Evolutionary conservation across 192 early-diverging fungal genomes (phyloP), one percentile per base, ranked within the genome.

Genomic region (Coemansia sp.): DNA sequence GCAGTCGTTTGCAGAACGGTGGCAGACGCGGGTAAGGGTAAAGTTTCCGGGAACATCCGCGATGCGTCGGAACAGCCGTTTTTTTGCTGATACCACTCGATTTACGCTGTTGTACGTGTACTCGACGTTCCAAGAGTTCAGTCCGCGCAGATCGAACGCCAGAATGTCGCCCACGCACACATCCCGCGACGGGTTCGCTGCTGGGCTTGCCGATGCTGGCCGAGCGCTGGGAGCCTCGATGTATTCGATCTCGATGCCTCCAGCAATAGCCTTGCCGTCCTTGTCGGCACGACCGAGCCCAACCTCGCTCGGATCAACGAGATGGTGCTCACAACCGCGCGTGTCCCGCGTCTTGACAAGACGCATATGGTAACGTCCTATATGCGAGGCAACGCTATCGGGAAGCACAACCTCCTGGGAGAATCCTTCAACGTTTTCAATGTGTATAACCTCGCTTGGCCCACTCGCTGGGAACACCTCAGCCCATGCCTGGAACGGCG

Each of bases 121-220:
- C 3, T 68, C 62, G 9, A 89, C 70, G 25, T 68, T 84, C 68
- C 89, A 91, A 20, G 89, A 83, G 50, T 83, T 75, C 2, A 86
- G 84, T 1, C 87, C 89, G 47, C 87, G 84, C 50, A 91, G 59
- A 20, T 85, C 81, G 53, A 87, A 89, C 13, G 84, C 64, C 23
- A 91, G 61, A 25, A 89, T 74, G 50, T 88, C 88, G 42, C 89
- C 89, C 6, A 85, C 77, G 33, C 89, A 89, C n/a, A 88, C 81
- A 28, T 65, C 59, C 8, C 68, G 56, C 22, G 59, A 44, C 2
- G 78, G 72, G 41, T 59, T 68, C 0, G 78, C 62, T 0, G 78
- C 68, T 0, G 71, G 64, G 41, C 64, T 67, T 13, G 67, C 48
- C 9, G 77, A 61, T 8, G 68, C 67, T 3, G 77, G 77, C 8